Base-by-base conservation (phyloP, 306 rosid genomes). In the Nissolia schottii region DNA sequence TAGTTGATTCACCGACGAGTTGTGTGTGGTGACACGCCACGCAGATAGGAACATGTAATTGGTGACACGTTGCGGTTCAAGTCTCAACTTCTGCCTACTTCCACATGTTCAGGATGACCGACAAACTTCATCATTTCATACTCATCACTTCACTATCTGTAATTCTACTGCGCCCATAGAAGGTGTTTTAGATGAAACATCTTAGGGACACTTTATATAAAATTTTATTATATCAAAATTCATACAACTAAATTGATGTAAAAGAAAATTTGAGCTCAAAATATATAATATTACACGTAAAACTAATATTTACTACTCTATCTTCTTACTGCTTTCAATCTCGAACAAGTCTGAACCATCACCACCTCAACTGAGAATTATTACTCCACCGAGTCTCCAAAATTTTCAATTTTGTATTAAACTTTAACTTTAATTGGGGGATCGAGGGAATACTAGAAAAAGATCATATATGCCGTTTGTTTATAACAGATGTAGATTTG, bases 1-100 rank as follows among this genome's bases (percentile, higher is more conserved):
- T 62, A 40, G 79, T 79, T 56, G 77, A 53, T 71, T 78, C 79
- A 64, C 75, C 85, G 76, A 90, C 86, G 85, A 79, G 84, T 75
- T 38, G 5, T 24, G 45, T 27, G 31, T 51, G 48, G 73, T 65
- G 78, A 74, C 86, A 89, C 85, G 86, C 83, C 63, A 81, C 78
- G 45, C 85, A 40, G 18, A 4, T 43, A 19, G 62, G 61, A 5
- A 9, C 18, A 16, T 68, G n/a, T 4, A 11, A 32, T 58, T 14
- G 29, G 20, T 24, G 76, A 73, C 91, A 81, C 82, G 88, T 84
- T 81, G 86, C 77, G 1, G 16, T 45, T 27, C 14, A 12, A 12
- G 27, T 16, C 31, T 37, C 27, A 25, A 2, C 53, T 15, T 15
- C 6, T 13, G 5, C 16, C 7, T 62, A 2, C 64, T 62, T 70